phyloP scores from a whole-genome alignment of 495 filamentous ascomycete genomes.

The Endocarpon pusillum region DNA sequence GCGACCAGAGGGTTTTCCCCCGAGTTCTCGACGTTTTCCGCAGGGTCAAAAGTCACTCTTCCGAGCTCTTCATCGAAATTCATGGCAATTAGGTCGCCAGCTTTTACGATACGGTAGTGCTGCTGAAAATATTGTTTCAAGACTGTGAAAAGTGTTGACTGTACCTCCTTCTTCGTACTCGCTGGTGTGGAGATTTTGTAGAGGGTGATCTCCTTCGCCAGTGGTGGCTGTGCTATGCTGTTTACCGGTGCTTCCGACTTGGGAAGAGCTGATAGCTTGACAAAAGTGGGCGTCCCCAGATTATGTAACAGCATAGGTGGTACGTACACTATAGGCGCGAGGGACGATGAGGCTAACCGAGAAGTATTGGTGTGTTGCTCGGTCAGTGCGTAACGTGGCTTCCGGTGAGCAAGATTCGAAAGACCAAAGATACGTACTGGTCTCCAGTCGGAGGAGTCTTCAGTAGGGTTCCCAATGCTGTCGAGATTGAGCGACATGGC shows the following conservation, averaged over 20 bases:
- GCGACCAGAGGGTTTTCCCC: conserved; percentile 45
- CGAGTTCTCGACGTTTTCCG: conserved; percentile 32
- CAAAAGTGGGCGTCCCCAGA: conserved; percentile 54
- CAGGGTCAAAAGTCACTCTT: conserved; percentile 48
- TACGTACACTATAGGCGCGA: conserved; percentile 50
- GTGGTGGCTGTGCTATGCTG: conserved; percentile 48
- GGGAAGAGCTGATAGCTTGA: conserved; percentile 48
- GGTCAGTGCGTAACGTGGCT: conserved; percentile 35
- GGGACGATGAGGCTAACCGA: conserved; percentile 24
- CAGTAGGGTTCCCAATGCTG: conserved; percentile 27
- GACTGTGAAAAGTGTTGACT: conserved; percentile 65
- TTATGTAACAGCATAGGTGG: conserved; percentile 80
- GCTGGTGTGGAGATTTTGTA: conserved; percentile 77
- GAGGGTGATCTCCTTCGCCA: conserved; percentile 82
- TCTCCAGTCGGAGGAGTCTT: conserved; percentile 43
- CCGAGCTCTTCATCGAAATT: conserved; percentile 71
- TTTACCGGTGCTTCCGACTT: conserved; percentile 29
- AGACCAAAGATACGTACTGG: conserved; percentile 76
- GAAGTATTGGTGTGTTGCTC: conserved; percentile 33
- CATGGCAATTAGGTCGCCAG: conserved; percentile 74
- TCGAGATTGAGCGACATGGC: conserved; percentile 33
- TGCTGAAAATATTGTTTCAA: conserved; percentile 75
- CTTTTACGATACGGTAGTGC: conserved; percentile 58
- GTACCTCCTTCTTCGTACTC: conserved; percentile 66
- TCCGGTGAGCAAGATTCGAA: conserved; percentile 42